Conservation (phyloP, 148 eudicot species). For the Vaccinium myrtillus region DNA sequence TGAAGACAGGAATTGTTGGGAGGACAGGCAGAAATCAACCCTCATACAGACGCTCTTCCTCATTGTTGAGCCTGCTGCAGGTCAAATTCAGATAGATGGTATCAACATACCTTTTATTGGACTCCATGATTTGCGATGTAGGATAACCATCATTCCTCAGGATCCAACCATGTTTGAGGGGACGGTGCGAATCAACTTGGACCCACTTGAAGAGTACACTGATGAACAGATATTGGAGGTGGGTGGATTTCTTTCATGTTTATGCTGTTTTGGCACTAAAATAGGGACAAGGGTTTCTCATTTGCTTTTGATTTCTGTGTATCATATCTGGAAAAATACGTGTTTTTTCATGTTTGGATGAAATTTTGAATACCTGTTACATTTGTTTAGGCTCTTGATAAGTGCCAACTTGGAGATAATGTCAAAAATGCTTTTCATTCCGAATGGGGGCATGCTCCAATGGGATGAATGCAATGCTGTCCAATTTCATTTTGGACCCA, state of each 20-base stretch:
- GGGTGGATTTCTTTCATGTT: not conserved
- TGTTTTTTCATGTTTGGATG: not conserved
- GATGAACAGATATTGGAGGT: conserved; percentile 69
- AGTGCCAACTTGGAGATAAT: conserved; percentile 86
- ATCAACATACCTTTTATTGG: conserved; percentile 44
- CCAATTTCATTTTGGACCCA: no score
- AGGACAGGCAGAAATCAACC: conserved; percentile 70
- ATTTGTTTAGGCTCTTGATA: conserved; percentile 70
- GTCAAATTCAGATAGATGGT: conserved; percentile 47
- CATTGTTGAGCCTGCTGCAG: conserved; percentile 55
- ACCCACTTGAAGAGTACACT: conserved; percentile 58
- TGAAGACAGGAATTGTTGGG: conserved; percentile 57
- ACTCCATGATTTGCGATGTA: conserved; percentile 53
- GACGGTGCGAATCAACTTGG: conserved; percentile 57
- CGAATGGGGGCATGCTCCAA: conserved; percentile 57
- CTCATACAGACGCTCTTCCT: conserved; percentile 62
- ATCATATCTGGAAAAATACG: not conserved
- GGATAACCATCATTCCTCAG: conserved; percentile 64
- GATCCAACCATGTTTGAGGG: conserved; percentile 78
- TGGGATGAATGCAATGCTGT: not conserved
- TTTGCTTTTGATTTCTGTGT: not conserved
- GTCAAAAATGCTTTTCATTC: conserved; percentile 37
- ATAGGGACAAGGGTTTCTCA: not conserved
- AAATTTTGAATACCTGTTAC: not conserved
- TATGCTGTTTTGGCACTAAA: not conserved